These are phyloP conservation scores for Lactarius quietus DNA, from an alignment of 768 basidiomycete genomes.

Conservation along the genomic window DNA sequence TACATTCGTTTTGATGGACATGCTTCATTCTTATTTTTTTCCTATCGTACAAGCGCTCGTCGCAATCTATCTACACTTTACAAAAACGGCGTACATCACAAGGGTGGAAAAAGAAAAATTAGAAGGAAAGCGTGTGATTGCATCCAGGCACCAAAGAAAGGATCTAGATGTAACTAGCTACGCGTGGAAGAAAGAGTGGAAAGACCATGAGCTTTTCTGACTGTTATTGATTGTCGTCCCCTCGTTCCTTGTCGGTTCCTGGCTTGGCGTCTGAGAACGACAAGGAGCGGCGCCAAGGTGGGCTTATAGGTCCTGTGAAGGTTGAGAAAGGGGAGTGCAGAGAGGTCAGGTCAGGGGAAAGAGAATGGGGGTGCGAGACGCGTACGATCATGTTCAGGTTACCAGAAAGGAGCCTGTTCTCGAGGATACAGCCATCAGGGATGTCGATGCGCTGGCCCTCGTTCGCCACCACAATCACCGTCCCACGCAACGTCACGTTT, in stretches of 20 bases:
- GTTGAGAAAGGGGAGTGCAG: neutral
- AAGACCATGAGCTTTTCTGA: neutral
- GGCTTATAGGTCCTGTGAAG: constrained; percentile 16
- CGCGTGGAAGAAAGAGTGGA: neutral
- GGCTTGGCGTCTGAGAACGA: neutral
- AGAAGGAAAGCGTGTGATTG: neutral
- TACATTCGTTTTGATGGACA: neutral
- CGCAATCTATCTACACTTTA: neutral
- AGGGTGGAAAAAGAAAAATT: neutral
- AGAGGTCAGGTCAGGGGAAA: neutral
- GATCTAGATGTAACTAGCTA: neutral
- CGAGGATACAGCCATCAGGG: constrained; percentile 54
- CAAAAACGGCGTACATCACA: neutral
- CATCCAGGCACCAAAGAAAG: neutral
- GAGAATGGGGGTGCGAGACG: constrained; percentile 10
- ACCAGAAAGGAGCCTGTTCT: constrained; percentile 65
- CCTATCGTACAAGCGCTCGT: constrained; percentile 2
- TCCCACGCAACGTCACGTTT: constrained; percentile 60
- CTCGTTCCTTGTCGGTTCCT: constrained; percentile 3
- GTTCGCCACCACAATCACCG: constrained; percentile 59
- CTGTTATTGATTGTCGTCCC: neutral
- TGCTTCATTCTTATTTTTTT: neutral
- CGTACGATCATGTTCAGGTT: constrained; percentile 70
- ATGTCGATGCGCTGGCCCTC: constrained; percentile 57
- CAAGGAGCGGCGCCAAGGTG: neutral